Evolutionary conservation across 2,329 filamentous ascomycete species (phyloP).

Genomic region (Thielaviopsis musarum): DNA sequence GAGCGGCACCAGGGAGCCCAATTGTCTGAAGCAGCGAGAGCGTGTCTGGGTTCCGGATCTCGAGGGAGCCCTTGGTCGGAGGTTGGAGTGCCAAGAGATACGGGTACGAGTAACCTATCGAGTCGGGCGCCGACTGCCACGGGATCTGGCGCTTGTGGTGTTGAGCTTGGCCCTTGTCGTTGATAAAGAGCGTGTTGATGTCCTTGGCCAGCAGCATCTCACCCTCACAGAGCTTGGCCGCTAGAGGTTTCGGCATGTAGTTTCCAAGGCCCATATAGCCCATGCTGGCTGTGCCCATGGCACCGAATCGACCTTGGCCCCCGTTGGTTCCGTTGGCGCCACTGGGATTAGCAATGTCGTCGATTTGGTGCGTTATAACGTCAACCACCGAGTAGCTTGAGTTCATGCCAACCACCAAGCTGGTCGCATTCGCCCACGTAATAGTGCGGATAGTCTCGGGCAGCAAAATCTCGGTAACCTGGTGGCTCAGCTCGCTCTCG

Average conservation of each 20-base stretch:
- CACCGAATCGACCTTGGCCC: slow-evolving; percentile 59
- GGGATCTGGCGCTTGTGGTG: slow-evolving; percentile 81
- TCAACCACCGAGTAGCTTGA: slow-evolving; percentile 83
- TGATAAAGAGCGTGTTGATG: slow-evolving; percentile 85
- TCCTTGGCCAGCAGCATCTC: slow-evolving; percentile 93
- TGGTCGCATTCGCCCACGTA: slow-evolving; percentile 80
- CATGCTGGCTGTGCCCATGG: slow-evolving; percentile 74
- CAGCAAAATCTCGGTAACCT: slow-evolving; percentile 61
- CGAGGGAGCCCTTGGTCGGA: slow-evolving; percentile 65
- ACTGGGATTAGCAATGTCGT: slow-evolving; percentile 65
- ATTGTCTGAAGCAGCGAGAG: slow-evolving; percentile 80
- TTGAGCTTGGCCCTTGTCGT: slow-evolving; percentile 62
- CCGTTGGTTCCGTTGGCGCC: slow-evolving; percentile 47
- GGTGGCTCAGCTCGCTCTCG: slow-evolving; percentile 68
- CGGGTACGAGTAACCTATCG: slow-evolving; percentile 90
- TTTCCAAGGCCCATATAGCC: slow-evolving; percentile 91
- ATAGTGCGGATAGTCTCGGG: slow-evolving; percentile 73
- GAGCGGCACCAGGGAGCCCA: slow-evolving; percentile 60
- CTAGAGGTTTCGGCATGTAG: slow-evolving; percentile 80
- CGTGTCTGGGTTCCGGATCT: slow-evolving; percentile 85
- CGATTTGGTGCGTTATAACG: slow-evolving; percentile 53
- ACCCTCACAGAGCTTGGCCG: slow-evolving; percentile 63
- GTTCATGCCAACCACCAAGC: slow-evolving; percentile 78
- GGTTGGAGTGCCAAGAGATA: slow-evolving; percentile 81
- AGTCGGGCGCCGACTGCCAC: slow-evolving; percentile 76